A percentile compares a stretch with the other conserved stretches of the same genome.
phyloP scores from a whole-genome alignment of 108 stramenopile species.

The Fragilaria crotonensis region DNA sequence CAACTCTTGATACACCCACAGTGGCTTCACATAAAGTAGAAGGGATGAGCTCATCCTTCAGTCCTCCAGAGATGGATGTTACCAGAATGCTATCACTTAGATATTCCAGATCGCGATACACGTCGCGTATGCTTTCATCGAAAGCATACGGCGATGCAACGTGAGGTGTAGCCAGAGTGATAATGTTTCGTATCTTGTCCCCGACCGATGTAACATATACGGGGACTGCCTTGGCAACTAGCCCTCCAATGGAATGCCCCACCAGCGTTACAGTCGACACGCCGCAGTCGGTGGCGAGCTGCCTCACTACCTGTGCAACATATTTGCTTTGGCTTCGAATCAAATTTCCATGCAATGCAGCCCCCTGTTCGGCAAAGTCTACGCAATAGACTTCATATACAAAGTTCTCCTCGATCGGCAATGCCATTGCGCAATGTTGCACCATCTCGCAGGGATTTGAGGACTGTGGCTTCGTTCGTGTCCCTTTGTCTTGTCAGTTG shows the following conservation, averaged over 20 bases:
- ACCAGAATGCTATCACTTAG: neutral
- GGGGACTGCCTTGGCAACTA: constrained; percentile 35
- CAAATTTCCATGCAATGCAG: constrained; percentile 56
- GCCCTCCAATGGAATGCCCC: constrained; percentile 75
- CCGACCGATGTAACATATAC: constrained; percentile 6
- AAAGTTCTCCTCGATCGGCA: constrained; percentile 25
- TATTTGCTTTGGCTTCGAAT: constrained; percentile 50
- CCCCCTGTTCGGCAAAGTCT: constrained; percentile 69
- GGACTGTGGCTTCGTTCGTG: no score
- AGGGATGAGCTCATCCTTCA: constrained; percentile 77
- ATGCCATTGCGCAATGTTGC: neutral
- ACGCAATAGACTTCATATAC: constrained; percentile 68
- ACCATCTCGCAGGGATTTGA: no score
- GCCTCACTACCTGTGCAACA: constrained; percentile 36
- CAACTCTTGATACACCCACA: no score
- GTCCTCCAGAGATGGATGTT: constrained; percentile 66
- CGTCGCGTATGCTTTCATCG: constrained; percentile 37
- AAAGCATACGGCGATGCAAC: constrained; percentile 45
- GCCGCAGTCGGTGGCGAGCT: constrained; percentile 18
- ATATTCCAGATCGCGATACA: constrained; percentile 6
- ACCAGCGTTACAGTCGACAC: constrained; percentile 39
- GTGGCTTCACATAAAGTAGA: no score
- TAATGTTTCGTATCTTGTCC: constrained; percentile 23
- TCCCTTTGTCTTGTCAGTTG: constrained; percentile 31
- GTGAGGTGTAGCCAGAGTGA: constrained; percentile 69